phyloP scores from a whole-genome alignment of 139 green algal species.

The Zygnema cylindricum region DNA sequence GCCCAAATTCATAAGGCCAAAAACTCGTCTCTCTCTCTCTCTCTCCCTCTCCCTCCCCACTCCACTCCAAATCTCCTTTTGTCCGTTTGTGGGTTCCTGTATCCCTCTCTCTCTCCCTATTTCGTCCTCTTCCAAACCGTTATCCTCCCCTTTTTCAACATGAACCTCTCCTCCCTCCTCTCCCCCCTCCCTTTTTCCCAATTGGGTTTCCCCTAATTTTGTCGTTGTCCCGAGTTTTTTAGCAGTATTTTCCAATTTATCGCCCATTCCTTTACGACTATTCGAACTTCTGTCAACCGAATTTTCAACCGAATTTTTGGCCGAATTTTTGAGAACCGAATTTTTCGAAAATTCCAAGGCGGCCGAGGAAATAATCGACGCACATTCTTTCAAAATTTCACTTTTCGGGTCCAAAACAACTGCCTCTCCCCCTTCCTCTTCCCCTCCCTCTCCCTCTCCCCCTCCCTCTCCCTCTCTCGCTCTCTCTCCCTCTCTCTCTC shows the following conservation, averaged over 20 bases:
- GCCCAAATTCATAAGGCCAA: slow-evolving; percentile 49
- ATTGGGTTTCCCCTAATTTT: neutral
- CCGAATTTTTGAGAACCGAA: neutral
- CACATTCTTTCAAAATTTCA: neutral
- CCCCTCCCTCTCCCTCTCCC: slow-evolving; percentile 5
- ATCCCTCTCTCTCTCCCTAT: slow-evolving; percentile 1
- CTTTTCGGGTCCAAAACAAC: neutral
- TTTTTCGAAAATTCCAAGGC: neutral
- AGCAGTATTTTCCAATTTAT: neutral
- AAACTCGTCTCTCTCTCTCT: neutral
- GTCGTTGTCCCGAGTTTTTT: neutral
- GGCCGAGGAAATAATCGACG: neutral
- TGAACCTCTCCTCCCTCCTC: neutral
- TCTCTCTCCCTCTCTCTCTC: neutral
- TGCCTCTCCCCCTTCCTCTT: neutral
- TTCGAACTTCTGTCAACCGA: neutral
- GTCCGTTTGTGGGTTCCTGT: neutral
- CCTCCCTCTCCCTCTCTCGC: slow-evolving; percentile 13
- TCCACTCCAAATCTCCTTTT: neutral
- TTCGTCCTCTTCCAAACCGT: slow-evolving; percentile 12
- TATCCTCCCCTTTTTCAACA: neutral
- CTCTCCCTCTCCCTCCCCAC: neutral
- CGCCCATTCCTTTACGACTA: neutral
- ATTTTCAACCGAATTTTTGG: too few species aligned
- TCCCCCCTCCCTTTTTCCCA: neutral